Percentiles rank a stretch among this genome's conserved stretches.
Conservation (phyloP, 2,329 filamentous ascomycete genomes). For the Daldinia sp. region DNA sequence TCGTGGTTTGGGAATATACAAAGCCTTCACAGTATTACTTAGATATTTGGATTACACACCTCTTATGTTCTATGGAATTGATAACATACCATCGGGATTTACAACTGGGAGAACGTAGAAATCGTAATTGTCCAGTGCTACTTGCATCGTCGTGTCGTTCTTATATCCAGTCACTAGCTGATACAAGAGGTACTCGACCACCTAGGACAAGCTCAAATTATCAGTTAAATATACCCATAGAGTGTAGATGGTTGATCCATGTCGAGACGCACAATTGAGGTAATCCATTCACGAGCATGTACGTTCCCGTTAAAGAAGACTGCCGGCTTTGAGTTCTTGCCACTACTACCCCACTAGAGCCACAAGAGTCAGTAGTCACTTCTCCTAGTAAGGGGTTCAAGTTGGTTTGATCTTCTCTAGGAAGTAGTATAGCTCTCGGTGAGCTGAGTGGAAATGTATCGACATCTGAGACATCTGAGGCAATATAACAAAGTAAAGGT, state of each 20-base stretch:
- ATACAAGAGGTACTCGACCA: slow-evolving; percentile 63
- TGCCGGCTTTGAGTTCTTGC: slow-evolving; percentile 61
- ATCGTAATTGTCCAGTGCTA: slow-evolving; percentile 67
- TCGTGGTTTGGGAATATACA: slow-evolving; percentile 62
- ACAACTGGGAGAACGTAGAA: slow-evolving; percentile 68
- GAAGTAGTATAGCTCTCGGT: background rate
- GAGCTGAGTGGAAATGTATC: background rate
- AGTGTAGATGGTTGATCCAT: background rate
- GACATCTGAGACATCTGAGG: background rate
- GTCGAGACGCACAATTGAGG: slow-evolving; percentile 64
- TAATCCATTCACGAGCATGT: slow-evolving; percentile 68
- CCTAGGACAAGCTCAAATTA: slow-evolving; percentile 36
- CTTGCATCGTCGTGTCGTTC: slow-evolving; percentile 54
- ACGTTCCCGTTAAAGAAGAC: slow-evolving; percentile 65
- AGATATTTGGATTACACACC: slow-evolving; percentile 4
- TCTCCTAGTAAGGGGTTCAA: background rate
- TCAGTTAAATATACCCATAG: background rate
- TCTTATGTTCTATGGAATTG: background rate
- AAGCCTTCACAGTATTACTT: slow-evolving; percentile 55
- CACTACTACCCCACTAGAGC: slow-evolving; percentile 57
- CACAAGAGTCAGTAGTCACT: background rate
- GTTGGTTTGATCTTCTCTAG: background rate
- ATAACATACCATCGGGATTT: slow-evolving; percentile 61
- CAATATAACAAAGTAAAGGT: background rate
- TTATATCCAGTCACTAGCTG: slow-evolving; percentile 60